phyloP scores from a whole-genome alignment of 108 stramenopile species.

The Cyclotella distinguenda region DNA sequence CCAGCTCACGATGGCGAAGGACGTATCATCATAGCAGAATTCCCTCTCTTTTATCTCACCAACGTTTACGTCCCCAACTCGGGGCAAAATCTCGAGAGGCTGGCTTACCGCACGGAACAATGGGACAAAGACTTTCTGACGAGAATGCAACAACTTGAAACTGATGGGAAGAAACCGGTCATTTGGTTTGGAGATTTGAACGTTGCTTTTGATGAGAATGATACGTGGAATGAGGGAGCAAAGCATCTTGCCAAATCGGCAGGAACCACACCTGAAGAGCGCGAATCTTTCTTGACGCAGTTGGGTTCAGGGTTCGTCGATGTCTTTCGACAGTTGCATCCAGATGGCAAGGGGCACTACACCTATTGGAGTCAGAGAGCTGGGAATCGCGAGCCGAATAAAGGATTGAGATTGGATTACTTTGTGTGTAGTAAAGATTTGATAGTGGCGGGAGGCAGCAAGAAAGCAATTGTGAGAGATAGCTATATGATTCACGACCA shows the following conservation, averaged over 20 bases:
- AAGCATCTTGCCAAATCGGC: constrained; percentile 89
- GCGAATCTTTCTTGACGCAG: constrained; percentile 78
- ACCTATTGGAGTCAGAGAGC: constrained; percentile 89
- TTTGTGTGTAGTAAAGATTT: constrained; percentile 76
- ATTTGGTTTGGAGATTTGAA: constrained; percentile 94
- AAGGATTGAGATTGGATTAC: constrained; percentile 90
- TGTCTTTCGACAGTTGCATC: constrained; percentile 86
- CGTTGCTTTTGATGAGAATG: constrained; percentile 82
- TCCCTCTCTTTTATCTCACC: constrained; percentile 81
- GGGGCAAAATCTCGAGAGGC: constrained; percentile 92
- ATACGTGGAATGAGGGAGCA: constrained; percentile 92
- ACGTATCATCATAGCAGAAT: constrained; percentile 86
- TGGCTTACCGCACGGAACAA: constrained; percentile 89
- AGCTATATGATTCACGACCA: constrained; percentile 76
- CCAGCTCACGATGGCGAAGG: constrained; percentile 91
- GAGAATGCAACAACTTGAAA: constrained; percentile 65
- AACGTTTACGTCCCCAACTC: constrained; percentile 97
- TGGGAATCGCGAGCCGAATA: constrained; percentile 89
- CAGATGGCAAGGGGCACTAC: constrained; percentile 81
- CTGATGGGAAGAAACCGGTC: constrained; percentile 65
- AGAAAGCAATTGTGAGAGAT: constrained; percentile 70
- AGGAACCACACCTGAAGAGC: constrained; percentile 84
- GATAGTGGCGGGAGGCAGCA: constrained; percentile 49
- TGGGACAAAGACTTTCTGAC: constrained; percentile 91
- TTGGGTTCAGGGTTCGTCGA: constrained; percentile 76